Conservation (phyloP, 75 land plant genomes). For the Cunninghamia lanceolata region DNA sequence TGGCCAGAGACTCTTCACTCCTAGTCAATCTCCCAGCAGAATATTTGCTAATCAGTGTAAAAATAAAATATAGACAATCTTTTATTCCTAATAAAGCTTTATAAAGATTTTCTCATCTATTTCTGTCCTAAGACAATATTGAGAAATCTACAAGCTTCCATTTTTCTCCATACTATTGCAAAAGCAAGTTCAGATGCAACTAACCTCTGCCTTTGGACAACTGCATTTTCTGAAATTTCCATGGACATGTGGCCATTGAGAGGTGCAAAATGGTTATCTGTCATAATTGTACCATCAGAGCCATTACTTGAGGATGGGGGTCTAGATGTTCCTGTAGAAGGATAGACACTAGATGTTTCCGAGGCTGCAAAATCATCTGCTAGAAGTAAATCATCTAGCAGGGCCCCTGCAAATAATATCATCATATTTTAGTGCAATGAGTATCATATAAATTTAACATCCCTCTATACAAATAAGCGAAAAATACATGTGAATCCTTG, state of each 20-base stretch:
- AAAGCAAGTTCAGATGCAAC: constrained; percentile 6
- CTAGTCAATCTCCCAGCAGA: constrained; percentile 17
- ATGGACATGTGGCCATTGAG: constrained; percentile 40
- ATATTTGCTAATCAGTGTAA: not conserved
- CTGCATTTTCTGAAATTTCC: constrained; percentile 43
- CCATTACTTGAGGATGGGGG: not conserved
- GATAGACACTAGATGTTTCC: constrained; percentile 28
- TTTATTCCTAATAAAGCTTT: not conserved
- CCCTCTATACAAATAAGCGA: not conserved
- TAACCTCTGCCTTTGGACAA: constrained; percentile 20
- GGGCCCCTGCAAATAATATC: constrained; percentile 23
- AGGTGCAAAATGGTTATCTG: constrained; percentile 36
- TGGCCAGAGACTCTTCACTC: constrained; percentile 50
- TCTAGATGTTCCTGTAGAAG: constrained; percentile 3
- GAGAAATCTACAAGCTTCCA: not conserved
- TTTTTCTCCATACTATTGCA: not conserved
- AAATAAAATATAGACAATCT: not conserved
- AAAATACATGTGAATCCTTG: not conserved
- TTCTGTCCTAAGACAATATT: not conserved
- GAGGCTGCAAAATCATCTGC: constrained; percentile 50
- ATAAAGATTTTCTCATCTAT: not conserved
- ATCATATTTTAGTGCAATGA: not conserved
- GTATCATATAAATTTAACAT: not conserved
- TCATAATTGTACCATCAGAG: constrained; percentile 23
- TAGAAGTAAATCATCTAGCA: constrained; percentile 48